A percentile compares a stretch with the other conserved stretches of the same genome.
These are phyloP conservation scores for Hygrophorus russula DNA, from an alignment of 768 basidiomycete genomes.

Conservation along the genomic window DNA sequence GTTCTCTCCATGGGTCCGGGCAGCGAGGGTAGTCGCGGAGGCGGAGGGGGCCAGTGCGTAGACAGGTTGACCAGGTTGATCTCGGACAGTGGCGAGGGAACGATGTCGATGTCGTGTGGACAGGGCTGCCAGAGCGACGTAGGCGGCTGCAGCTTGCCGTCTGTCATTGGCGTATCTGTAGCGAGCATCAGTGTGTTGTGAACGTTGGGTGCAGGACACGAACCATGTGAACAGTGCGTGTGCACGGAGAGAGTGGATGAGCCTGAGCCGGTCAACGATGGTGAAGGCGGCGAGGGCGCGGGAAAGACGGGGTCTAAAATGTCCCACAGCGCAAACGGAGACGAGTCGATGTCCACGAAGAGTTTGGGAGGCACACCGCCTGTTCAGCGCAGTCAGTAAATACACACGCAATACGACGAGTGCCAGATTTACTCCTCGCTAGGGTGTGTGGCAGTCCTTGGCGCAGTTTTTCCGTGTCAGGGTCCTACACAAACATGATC, in stretches of 20 bases:
- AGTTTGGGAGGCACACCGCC: background rate
- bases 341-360: background rate
- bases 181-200: background rate
- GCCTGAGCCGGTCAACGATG: background rate
- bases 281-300: background rate
- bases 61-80: conserved; percentile 35
- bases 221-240: background rate
- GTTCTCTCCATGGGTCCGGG: background rate
- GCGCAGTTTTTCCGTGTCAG: too few relatives aligned
- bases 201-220: background rate
- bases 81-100: conserved; percentile 30
- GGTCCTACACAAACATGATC: too few relatives aligned
- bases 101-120: background rate
- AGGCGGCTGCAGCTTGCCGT: background rate
- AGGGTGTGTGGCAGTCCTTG: too few relatives aligned
- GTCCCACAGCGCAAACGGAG: background rate
- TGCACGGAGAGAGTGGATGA: background rate
- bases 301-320: background rate
- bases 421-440: background rate
- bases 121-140: background rate
- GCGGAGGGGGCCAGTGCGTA: conserved; percentile 35
- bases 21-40: background rate
- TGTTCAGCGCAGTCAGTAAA: background rate
- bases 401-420: background rate
- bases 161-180: too few relatives aligned